Base-by-base conservation (phyloP, 2,329 filamentous ascomycete genomes). In the Trichoderma arundinaceum region DNA sequence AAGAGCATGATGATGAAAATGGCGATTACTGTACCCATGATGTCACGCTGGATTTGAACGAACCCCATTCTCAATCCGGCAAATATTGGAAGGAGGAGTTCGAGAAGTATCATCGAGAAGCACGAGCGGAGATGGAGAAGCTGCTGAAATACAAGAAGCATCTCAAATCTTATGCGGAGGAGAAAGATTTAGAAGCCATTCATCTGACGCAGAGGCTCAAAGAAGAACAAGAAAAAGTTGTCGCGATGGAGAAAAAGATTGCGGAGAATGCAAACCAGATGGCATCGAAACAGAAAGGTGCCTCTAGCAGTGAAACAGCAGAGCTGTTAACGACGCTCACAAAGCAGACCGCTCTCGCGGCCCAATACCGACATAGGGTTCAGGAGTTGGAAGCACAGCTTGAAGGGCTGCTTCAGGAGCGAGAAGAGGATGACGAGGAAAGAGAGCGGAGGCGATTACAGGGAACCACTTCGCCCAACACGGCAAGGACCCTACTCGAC, bases 1-100 rank as follows among this genome's bases (percentile, higher is more conserved):
- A 84, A 84, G 85, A 87, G 66, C 83, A 84, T 53, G 81, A 84
- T 7, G 80, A 79, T 12, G 77, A 80, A 4, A 79, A 80, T 15
- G 77, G 78, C 43, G 59, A 66, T 32, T 44, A 19, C 17, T 17
- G 38, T 44, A 28, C 86, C 59, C 81, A 84, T 63, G 89, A 92
- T 71, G 79, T 88, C 65, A 92, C 90, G 0, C 78, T 89, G 54
- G 90, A 93, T 71, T 78, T 92, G 56, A 89, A 90, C 68, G 88
- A 92, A 71, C 91, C 91, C 7, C 86, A 88, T 68, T 92, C 90
- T 1, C 85, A 90, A 66, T 92, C 90, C 4, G 91, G 90, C 7
- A 88, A 85, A 71, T 93, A 91, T 77, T 94, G 91, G 91, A 94
- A 94, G 77, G 84, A 86, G 28, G 86, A 92, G 73, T 94, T 91